Percentiles rank a stretch among this genome's conserved stretches.
Conservation (phyloP, 495 filamentous ascomycete genomes). For the Aspergillus coremiiformis region DNA sequence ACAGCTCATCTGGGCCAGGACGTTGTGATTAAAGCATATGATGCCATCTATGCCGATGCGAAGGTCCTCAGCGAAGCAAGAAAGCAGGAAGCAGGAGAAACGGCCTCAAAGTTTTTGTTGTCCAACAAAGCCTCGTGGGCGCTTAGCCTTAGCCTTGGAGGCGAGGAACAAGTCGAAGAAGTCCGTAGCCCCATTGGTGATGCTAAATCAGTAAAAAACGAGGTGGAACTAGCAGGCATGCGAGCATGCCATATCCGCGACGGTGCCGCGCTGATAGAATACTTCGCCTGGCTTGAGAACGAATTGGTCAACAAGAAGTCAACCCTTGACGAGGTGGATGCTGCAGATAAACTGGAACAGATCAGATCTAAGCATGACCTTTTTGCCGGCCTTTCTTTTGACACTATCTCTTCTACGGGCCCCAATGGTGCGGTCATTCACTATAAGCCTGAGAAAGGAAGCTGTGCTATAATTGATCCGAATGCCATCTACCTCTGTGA, state of each 20-base stretch:
- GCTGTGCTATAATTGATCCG: constrained; percentile 79
- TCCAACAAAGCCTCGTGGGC: constrained; percentile 94
- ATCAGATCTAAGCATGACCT: constrained; percentile 72
- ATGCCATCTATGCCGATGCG: constrained; percentile 72
- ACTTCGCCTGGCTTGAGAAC: constrained; percentile 95
- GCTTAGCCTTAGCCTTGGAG: constrained; percentile 76
- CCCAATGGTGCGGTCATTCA: constrained; percentile 96
- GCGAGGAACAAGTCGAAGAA: constrained; percentile 82
- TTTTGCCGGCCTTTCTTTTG: constrained; percentile 89
- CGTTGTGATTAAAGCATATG: constrained; percentile 76
- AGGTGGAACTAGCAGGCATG: constrained; percentile 87
- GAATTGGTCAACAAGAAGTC: constrained; percentile 67
- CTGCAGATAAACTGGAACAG: constrained; percentile 81
- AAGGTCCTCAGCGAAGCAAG: constrained; percentile 46
- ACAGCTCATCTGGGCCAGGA: constrained; percentile 63
- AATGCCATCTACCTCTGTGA: constrained; percentile 90
- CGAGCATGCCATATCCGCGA: constrained; percentile 88
- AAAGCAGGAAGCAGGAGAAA: constrained; percentile 30
- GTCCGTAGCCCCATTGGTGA: constrained; percentile 82
- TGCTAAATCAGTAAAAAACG: constrained; percentile 96
- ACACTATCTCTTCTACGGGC: constrained; percentile 92
- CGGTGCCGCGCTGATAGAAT: constrained; percentile 84
- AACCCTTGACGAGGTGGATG: constrained; percentile 79
- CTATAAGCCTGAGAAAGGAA: constrained; percentile 84
- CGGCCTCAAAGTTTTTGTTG: constrained; percentile 63